These are phyloP conservation scores for Rhynchosporium agropyri DNA, from an alignment of 2,329 filamentous ascomycete species.

Conservation along the genomic window DNA sequence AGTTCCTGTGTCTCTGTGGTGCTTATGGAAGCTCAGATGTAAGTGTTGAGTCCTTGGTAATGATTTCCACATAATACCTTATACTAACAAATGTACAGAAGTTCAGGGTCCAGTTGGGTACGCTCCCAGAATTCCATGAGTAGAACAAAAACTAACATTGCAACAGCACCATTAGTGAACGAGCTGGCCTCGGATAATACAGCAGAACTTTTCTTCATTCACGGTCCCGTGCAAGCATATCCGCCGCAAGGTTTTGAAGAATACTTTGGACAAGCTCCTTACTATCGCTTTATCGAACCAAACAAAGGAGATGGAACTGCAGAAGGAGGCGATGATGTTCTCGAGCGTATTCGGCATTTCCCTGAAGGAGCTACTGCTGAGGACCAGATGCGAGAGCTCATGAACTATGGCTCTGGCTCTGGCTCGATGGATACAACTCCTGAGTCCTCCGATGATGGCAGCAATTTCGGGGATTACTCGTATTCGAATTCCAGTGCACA, in stretches of 20 bases:
- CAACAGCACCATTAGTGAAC: conserved; percentile 51
- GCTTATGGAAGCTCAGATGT: conserved; percentile 60
- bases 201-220: conserved; percentile 54
- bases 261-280: conserved; percentile 58
- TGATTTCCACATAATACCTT: conserved; percentile 14
- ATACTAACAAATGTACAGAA: conserved; percentile 46
- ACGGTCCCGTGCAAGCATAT: conserved; percentile 53
- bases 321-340: conserved; percentile 32
- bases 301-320: conserved; percentile 41
- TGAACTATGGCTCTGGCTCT: conserved; percentile 28
- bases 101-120: conserved; percentile 58
- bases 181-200: conserved; percentile 51
- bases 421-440: conserved; percentile 2
- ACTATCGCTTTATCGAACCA: conserved; percentile 58
- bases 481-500: conserved; percentile 30
- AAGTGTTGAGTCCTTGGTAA: conserved; percentile 36
- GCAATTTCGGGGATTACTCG: conserved; percentile 14
- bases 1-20: conserved; percentile 59
- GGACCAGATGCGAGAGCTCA: conserved; percentile 38
- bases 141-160: conserved; percentile 17
- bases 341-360: conserved; percentile 39
- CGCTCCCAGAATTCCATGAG: conserved; percentile 13
- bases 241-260: conserved; percentile 58
- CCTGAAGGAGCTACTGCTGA: conserved; percentile 37
- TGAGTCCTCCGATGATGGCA: conserved; percentile 24